phyloP scores from a whole-genome alignment of 2,329 filamentous ascomycete species.

The Exserohilum rostratum region DNA sequence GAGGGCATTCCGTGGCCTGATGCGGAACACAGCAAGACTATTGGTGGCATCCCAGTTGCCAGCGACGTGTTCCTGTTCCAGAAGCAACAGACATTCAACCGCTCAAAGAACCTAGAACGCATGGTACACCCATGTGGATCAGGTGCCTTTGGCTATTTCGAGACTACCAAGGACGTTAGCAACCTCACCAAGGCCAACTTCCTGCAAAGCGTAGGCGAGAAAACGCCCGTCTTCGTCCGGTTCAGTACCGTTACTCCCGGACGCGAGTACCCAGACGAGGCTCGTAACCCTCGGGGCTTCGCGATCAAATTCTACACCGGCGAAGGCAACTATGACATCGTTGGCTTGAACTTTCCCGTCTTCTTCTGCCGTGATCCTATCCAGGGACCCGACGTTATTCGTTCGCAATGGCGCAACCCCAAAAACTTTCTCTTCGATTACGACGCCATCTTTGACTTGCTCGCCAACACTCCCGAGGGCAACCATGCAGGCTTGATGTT shows the following conservation, averaged over 20 bases:
- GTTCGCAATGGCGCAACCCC: slow-evolving; percentile 55
- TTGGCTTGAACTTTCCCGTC: slow-evolving; percentile 56
- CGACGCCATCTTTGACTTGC: slow-evolving; percentile 57
- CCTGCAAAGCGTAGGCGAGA: slow-evolving; percentile 48
- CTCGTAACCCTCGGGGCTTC: slow-evolving; percentile 56
- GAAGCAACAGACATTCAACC: slow-evolving; percentile 63
- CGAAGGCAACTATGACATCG: slow-evolving; percentile 58
- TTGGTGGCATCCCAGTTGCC: slow-evolving; percentile 58
- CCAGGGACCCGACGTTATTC: slow-evolving; percentile 56
- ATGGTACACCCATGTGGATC: slow-evolving; percentile 53
- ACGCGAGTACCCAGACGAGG: slow-evolving; percentile 54
- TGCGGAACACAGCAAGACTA: slow-evolving; percentile 59
- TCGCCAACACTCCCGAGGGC: slow-evolving; percentile 56
- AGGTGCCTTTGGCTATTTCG: slow-evolving; percentile 57
- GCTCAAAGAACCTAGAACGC: slow-evolving; percentile 58
- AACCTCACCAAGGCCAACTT: slow-evolving; percentile 52
- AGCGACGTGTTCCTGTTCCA: slow-evolving; percentile 61
- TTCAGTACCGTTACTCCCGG: slow-evolving; percentile 55
- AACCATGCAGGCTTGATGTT: slow-evolving; percentile 59
- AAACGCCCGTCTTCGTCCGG: slow-evolving; percentile 52
- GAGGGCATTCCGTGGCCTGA: slow-evolving; percentile 61
- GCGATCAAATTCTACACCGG: slow-evolving; percentile 59
- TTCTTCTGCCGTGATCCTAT: slow-evolving; percentile 59
- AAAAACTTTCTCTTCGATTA: slow-evolving; percentile 58
- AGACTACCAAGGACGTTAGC: slow-evolving; percentile 50